Base-by-base conservation (phyloP, 371 early-diverging fungal genomes). In the Mucor circinelloides region DNA sequence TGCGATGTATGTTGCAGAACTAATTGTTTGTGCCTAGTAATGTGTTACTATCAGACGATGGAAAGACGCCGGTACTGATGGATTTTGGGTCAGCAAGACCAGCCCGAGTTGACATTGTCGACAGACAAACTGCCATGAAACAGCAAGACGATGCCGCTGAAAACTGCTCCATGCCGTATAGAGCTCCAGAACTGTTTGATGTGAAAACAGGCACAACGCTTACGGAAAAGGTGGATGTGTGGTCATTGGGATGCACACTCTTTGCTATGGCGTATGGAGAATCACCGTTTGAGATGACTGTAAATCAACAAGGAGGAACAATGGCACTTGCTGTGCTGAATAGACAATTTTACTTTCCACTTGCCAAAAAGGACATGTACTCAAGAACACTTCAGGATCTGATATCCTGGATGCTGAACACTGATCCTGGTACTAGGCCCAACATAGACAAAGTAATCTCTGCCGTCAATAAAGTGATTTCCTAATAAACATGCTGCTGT, bases 111-210 rank as follows among this genome's bases (percentile, higher is more conserved):
- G 76, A 80, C 13, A 85, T 90, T 28, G 72, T 83, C 31, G 86
- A 77, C n/a, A 76, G 91, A 58, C 81, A 81, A 42, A 80, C 85
- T 59, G 94, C 94, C 4, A 69, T 91, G 62, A 66, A 70, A 50
- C 86, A 91, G 67, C 92, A 93, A 78, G 94, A 93, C 58, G 71
- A 87, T 25, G 94, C 94, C 10, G 91, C 91, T 0, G 88, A 91
- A 50, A 79, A 87, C 60, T 90, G 90, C 61, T 85, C 92, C 0
- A 89, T 92, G 91, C 86, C 91, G 17, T 93, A 90, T 56, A 79
- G 94, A 25, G 93, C 94, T 3, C 94, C 94, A 0, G 94, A 93
- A 70, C 76, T 93, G 31, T 93, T 93, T 79, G 93, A 93, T 72
- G 93, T 91, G 34, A 89, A 90, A 68, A 79, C 85, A 0, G 90